Percentiles rank a stretch among this genome's conserved stretches.
phyloP scores from a whole-genome alignment of 225 moss, liverwort and hornwort species.

The Marchantia paleacea region DNA sequence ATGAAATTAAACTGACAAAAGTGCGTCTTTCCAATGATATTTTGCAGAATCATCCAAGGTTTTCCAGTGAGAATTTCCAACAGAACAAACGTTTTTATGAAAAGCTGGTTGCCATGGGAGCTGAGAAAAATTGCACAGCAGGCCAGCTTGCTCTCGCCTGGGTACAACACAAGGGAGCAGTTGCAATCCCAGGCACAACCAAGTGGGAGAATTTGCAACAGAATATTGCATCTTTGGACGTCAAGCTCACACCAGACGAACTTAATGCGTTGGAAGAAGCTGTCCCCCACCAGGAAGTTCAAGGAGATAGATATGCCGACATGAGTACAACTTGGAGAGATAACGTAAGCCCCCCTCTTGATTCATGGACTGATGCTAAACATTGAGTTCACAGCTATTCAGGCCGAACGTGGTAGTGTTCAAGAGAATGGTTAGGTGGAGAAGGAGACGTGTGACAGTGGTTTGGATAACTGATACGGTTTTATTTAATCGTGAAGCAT shows the following conservation, averaged over 20 bases:
- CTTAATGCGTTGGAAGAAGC: slow-evolving; percentile 20
- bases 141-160: slow-evolving; percentile 20
- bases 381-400: background rate
- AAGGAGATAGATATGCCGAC: slow-evolving; percentile 5
- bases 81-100: slow-evolving; percentile 24
- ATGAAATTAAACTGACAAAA: too few species aligned
- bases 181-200: slow-evolving; percentile 30
- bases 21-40: too few species aligned
- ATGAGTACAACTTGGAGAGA: background rate
- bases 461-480: too few species aligned
- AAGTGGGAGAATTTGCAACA: slow-evolving; percentile 27
- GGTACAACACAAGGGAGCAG: slow-evolving; percentile 32
- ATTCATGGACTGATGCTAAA: slow-evolving; percentile 8
- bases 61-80: slow-evolving; percentile 2
- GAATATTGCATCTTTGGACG: slow-evolving; percentile 19
- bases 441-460: too few species aligned
- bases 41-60: background rate
- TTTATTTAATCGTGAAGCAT: too few species aligned
- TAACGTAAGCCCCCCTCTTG: background rate
- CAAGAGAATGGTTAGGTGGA: too few species aligned
- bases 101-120: slow-evolving; percentile 5
- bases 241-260: slow-evolving; percentile 22
- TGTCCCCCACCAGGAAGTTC: slow-evolving; percentile 22
- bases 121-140: slow-evolving; percentile 20
- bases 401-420: too few species aligned